Base-by-base conservation (phyloP, 2,329 filamentous ascomycete species). In the Botrytis paeoniae region DNA sequence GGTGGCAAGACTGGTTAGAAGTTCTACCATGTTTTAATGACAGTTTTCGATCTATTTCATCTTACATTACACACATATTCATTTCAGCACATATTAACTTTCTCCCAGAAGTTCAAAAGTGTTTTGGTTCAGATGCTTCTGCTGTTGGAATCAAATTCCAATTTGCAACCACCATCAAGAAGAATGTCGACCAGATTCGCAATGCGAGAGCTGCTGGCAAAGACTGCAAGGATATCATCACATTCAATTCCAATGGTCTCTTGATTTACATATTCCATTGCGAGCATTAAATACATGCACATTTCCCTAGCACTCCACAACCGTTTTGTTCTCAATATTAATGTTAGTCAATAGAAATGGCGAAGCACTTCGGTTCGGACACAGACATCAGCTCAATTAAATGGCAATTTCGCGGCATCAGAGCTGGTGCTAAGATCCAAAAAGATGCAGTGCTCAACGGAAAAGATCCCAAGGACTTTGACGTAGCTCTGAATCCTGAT, bases 321-420 rank as follows among this genome's bases (percentile, higher is more conserved):
- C 10, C 10, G 37, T 25, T 25, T 35, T 54, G n/a, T 10, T 32
- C 22, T 69, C 7, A 4, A 70, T 72, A 61, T 75, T 75, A 59
- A 76, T 74, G 43, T 72, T 71, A 37, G 25, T 29, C 37, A 51
- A 70, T 37, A 75, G 72, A 68, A 35, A 75, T 75, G 63, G 71
- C 75, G 14, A 72, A 41, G n/a, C 57, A 69, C 41, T 71, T 71
- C 29, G 73, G 74, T 4, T 74, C 70, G 16, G 74, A 76, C 57
- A 45, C 64, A 25, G 74, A 70, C 7, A 59, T 66, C 16, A 48
- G 48, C 37, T 69, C 68, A 29, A 84, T 90, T 14, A 84, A 86
- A 75, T 89, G 87, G 79, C 87, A 89, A 77, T 88, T 90, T 76
- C 85, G 88, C 2, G 75, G 80, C 29, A 85, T 89, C 81, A 89